Evolutionary conservation across 2,329 filamentous ascomycete genomes (phyloP), one percentile per base, ranked within the genome.

Genomic region (Colletotrichum trifolii): DNA sequence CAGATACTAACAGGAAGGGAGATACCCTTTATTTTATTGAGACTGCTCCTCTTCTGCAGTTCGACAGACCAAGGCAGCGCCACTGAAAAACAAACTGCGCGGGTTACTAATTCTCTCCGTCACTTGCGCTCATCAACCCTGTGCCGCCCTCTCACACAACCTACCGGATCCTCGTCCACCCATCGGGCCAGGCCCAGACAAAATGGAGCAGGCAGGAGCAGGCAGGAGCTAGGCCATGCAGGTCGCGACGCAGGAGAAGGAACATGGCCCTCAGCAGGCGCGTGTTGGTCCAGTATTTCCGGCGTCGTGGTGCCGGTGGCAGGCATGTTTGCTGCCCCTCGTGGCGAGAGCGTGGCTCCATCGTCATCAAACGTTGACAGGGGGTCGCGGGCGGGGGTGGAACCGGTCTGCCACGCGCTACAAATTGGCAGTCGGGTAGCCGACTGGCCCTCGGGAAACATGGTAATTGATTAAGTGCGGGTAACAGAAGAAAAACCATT

Each of bases 331-430:
- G 45, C 56, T 64, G 56, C 43, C 25, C 25, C 25, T 36, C 49
- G 56, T 65, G 62, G 50, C 57, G 57, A 55, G 62, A 65, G 40
- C 50, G 46, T 61, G 62, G 52, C 62, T 53, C 58, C 62, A 57
- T 65, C 58, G 36, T 62, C 62, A 62, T 62, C 58, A 62, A 53
- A 62, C 52, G 35, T 38, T 46, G 52, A 62, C 58, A 15, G 58
- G 62, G 58, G 58, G 25, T 52, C 42, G 58, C 52, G 9, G 40
- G 45, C 39, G 50, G 57, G 45, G 45, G 57, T 39, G 49, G 38
- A 45, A n/a, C 42, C 11, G n/a, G 17, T 25, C 17, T 47, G 4
- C 25, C 25, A 25, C 25, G 25, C 25, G 25, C 25, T 25, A 25
- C 25, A 25, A 25, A 25, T 25, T 25, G 25, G 25, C 25, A 25